Base-by-base conservation (phyloP, 148 eudicot genomes). In the Salicornia ramosissima region DNA sequence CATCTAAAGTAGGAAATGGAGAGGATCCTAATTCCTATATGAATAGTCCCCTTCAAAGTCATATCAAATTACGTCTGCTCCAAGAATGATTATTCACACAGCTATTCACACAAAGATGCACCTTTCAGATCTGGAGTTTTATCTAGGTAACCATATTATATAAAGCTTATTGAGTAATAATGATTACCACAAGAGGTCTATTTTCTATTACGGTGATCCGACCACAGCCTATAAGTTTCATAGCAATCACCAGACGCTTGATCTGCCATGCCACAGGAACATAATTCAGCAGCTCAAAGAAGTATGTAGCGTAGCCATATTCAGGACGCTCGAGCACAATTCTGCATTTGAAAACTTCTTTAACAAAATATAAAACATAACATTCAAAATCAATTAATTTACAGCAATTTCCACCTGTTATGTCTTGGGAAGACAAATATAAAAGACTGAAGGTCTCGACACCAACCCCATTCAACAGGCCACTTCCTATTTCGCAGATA, bases 401-500 rank as follows among this genome's bases (percentile, higher is more conserved):
- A 19, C 40, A 56, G 69, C 51, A 65, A 79, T 39, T 22, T 56
- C 30, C 59, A 91, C 97, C 97, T 95, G 85, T 91, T 89, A 76
- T 95, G 99, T 70, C 90, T 86, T 69, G 78, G 75, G 65, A 95
- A 95, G 13, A 95, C 97, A 79, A 95, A 95, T 70, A 95, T 83
- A 73, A 95, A 95, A 45, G 97, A 83, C 79, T 87, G 99, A 76
- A 95, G 97, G 70, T 95, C 99, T 57, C 99, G 87, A 76, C 93
- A 87, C 99, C 99, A 95, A 34, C 99, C 97, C 99, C 99, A 95
- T 79, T 95, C 99, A 73, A 89, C 97, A 26, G 99, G 99, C 96
- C 96, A 95, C 59, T 86, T 90, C 73, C 84, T 82, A 52, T 78
- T 83, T 74, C 77, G 89, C 60, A 95, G 71, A 81, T 84, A 87